Conservation (phyloP, 495 filamentous ascomycete genomes). For the Aspergillus ellipticus region DNA sequence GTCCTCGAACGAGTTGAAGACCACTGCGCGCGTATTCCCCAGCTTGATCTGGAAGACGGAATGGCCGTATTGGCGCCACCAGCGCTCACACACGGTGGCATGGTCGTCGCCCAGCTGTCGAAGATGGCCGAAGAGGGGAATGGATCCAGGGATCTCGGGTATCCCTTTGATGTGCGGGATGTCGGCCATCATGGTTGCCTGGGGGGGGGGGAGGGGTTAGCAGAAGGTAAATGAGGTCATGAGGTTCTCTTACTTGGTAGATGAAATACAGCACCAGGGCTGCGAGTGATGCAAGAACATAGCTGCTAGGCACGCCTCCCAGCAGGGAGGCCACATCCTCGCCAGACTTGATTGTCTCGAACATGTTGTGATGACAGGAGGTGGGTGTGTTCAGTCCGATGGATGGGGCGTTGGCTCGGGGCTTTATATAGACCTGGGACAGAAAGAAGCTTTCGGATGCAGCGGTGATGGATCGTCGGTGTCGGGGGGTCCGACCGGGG, state of each 20-base stretch:
- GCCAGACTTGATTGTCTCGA: neutral
- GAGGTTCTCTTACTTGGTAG: conserved; percentile 1
- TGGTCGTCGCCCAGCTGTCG: conserved; percentile 54
- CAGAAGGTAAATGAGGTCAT: neutral
- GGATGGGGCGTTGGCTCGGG: no score
- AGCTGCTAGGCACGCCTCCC: neutral
- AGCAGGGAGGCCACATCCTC: neutral
- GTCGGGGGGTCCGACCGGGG: no score
- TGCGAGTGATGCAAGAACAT: neutral
- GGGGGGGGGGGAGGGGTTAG: neutral
- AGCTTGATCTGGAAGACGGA: conserved; percentile 54
- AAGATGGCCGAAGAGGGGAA: conserved; percentile 51
- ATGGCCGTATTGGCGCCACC: conserved; percentile 50
- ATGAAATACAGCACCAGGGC: neutral
- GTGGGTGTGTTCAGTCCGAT: no score
- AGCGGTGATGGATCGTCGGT: no score
- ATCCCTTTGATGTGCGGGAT: conserved; percentile 46
- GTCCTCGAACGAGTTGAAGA: conserved; percentile 47
- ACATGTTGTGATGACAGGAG: no score
- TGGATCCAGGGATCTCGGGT: conserved; percentile 48
- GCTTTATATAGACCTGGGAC: no score
- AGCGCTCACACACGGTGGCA: conserved; percentile 49
- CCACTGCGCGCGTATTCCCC: conserved; percentile 49
- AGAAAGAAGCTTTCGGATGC: no score
- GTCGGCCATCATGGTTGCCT: conserved; percentile 33